Conservation (phyloP, 1,284 basidiomycete genomes). For the Schizophyllum commune region DNA sequence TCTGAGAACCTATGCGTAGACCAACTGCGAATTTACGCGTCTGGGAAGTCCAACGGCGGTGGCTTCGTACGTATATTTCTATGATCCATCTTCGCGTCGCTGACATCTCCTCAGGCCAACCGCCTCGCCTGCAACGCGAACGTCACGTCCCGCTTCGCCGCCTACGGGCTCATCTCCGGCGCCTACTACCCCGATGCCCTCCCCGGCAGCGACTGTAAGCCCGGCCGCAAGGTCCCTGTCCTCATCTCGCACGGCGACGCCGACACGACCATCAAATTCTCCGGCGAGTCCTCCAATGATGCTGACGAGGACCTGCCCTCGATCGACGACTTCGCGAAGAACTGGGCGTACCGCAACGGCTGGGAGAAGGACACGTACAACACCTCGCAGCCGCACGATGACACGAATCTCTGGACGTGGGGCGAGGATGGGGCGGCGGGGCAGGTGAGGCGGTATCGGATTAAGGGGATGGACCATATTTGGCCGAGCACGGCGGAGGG, state of each 20-base stretch:
- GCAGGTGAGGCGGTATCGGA: conserved; percentile 12
- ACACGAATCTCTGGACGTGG: conserved; percentile 12
- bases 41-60: conserved; percentile 15
- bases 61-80: conserved; percentile 2
- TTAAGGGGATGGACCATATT: conserved; percentile 12
- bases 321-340: conserved; percentile 12
- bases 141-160: conserved; percentile 13
- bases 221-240: conserved; percentile 13
- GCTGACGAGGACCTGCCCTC: conserved; percentile 11
- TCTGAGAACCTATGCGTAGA: conserved; percentile 14
- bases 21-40: conserved; percentile 14
- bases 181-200: conserved; percentile 14
- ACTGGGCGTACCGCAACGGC: conserved; percentile 14
- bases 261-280: conserved; percentile 13
- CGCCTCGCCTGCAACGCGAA: conserved; percentile 16
- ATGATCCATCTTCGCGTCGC: too few species aligned
- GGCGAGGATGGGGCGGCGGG: background rate
- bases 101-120: conserved; percentile 6
- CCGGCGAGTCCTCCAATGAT: conserved; percentile 10
- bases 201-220: conserved; percentile 8
- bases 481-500: conserved; percentile 12
- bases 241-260: conserved; percentile 15
- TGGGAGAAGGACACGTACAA: conserved; percentile 3
- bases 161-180: conserved; percentile 15
- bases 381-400: conserved; percentile 10